Conservation (phyloP, 768 basidiomycete species). For the Rhodotorula taiwanensis region DNA sequence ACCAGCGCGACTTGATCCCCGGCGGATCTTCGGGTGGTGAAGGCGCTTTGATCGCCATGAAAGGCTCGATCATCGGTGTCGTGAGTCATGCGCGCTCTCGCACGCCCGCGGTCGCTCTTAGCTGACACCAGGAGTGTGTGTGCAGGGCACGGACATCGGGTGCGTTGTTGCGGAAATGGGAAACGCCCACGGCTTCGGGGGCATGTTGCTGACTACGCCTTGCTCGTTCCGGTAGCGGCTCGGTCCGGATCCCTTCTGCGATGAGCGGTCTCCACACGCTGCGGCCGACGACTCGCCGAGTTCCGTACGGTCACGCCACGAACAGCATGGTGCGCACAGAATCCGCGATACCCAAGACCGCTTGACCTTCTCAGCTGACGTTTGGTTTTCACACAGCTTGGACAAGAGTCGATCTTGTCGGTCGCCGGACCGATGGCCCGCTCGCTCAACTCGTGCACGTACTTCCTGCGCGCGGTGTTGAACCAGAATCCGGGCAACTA, state of each 20-base stretch:
- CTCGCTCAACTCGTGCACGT: conserved; percentile 8
- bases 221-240: background rate
- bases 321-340: conserved; percentile 56
- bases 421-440: conserved; percentile 15
- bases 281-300: conserved; percentile 13
- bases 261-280: conserved; percentile 57
- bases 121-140: background rate
- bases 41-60: conserved; percentile 39
- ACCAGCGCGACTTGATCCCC: conserved; percentile 36
- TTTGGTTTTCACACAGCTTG: background rate
- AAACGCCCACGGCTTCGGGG: background rate
- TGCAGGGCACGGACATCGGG: conserved; percentile 23
- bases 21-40: conserved; percentile 42
- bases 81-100: background rate
- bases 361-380: background rate
- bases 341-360: conserved; percentile 39
- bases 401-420: background rate
- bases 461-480: background rate
- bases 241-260: conserved; percentile 59
- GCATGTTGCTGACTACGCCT: conserved; percentile 44
- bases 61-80: conserved; percentile 38
- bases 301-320: conserved; percentile 24
- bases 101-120: too few species aligned
- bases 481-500: conserved; percentile 59
- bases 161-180: background rate